phyloP scores from a whole-genome alignment of 257 asterid species.

The Marsdenia floribunda region DNA sequence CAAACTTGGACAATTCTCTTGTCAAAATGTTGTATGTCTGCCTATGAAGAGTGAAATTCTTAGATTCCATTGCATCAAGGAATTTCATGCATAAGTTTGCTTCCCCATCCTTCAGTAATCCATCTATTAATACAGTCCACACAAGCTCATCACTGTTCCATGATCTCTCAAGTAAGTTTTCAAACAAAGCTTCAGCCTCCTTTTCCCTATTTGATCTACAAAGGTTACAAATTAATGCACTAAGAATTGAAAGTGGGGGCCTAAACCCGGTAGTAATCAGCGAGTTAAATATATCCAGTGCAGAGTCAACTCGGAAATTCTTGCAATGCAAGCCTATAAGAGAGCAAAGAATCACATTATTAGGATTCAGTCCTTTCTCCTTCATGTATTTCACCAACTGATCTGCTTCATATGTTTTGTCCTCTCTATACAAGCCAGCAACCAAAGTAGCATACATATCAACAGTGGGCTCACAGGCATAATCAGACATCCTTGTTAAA shows the following conservation, averaged over 20 bases:
- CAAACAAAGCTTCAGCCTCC: conserved; percentile 67
- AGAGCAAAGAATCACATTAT: conserved; percentile 55
- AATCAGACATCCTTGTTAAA: conserved; percentile 58
- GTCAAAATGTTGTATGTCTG: conserved; percentile 51
- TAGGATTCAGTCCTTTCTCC: conserved; percentile 65
- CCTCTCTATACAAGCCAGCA: conserved; percentile 55
- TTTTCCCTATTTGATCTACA: conserved; percentile 38
- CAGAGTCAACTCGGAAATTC: conserved; percentile 50
- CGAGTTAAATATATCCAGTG: conserved; percentile 48
- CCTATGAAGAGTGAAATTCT: conserved; percentile 45
- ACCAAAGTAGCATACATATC: conserved; percentile 54
- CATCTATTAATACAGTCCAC: conserved; percentile 84
- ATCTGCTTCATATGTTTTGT: conserved; percentile 67
- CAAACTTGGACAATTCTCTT: conserved; percentile 51
- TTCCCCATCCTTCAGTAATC: conserved; percentile 63
- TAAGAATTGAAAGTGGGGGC: conserved; percentile 53
- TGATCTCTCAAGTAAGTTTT: conserved; percentile 53
- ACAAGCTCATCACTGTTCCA: conserved; percentile 84
- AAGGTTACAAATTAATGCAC: conserved; percentile 48
- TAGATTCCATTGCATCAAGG: conserved; percentile 58
- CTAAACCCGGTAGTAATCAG: conserved; percentile 37
- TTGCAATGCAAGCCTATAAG: conserved; percentile 67
- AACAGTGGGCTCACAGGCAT: conserved; percentile 53
- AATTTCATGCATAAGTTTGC: conserved; percentile 53
- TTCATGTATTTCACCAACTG: conserved; percentile 57